Evolutionary conservation across 331 rosid genomes (phyloP), one percentile per base, ranked within the genome.

Genomic region (Acacia concinna): DNA sequence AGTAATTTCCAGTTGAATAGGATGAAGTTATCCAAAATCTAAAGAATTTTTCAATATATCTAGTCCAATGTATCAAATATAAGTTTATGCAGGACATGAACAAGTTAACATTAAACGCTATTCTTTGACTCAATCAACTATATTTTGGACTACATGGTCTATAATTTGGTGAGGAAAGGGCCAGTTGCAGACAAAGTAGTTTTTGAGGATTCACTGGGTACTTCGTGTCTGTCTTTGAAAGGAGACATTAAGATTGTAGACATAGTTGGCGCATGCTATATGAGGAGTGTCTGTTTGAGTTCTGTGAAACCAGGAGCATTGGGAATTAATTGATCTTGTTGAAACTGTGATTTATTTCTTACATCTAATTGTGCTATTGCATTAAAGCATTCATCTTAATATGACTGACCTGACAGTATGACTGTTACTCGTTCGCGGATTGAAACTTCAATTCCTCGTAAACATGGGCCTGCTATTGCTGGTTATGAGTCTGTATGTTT

Each of bases 381-480:
- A 79, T 75, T 76, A 13, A 68, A 34, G 59, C 51, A 68, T 59
- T 77, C 49, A 63, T 81, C 81, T 70, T 73, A 30, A 56, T 84
- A 43, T 80, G 69, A 74, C 54, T 81, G 75, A 74, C 71, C 30
- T 52, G 56, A 76, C 91, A 95, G 99, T 84, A 85, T 93, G 96
- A 95, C 98, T 67, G 80, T 85, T 79, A 93, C 97, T 69, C 98
- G 93, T n/a, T 87, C 99, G 0, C 88, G 98, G 68, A 91, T 95
- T 52, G 99, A 95, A 91, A 86, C 96, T 62, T 89, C 98, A 73
- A 95, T 95, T 83, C 99, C 99, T 80, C 98, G 98, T 80, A 95
- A 95, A 85, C 98, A 95, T 84, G 99, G 99, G 62, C 92, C 96
- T 76, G 96, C 90, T 47, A 90, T 92, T 81, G 97, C 97, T 71